Conservation (phyloP, 2,329 filamentous ascomycete genomes). For the Calonectria ilicicola region DNA sequence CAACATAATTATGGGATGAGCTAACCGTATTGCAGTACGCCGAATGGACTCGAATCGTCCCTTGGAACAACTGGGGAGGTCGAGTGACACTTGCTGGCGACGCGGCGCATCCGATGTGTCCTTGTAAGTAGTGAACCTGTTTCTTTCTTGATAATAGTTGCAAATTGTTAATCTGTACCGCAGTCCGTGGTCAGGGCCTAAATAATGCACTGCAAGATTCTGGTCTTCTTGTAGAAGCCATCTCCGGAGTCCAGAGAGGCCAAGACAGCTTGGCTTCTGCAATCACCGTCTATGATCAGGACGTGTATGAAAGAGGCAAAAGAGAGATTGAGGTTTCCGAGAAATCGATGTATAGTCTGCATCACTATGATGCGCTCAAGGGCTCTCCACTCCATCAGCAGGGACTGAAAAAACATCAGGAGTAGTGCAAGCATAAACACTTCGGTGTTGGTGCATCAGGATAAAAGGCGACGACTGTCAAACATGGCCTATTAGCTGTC, state of each 20-base stretch:
- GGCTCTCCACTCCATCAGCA: not conserved
- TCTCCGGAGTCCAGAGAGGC: not conserved
- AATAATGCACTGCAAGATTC: not conserved
- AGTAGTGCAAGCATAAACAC: not conserved
- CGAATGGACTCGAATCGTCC: not conserved
- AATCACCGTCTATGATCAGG: not conserved
- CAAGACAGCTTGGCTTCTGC: not conserved
- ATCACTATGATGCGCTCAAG: not conserved
- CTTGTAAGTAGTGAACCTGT: not conserved
- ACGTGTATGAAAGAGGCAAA: not conserved
- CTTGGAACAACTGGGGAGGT: conserved; percentile 1
- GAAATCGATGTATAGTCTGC: not conserved
- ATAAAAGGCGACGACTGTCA: too few relatives aligned
- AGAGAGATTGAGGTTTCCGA: not conserved
- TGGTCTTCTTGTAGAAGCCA: not conserved
- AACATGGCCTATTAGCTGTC: too few relatives aligned
- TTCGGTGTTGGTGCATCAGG: not conserved
- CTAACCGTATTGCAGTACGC: not conserved
- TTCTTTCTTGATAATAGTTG: too few relatives aligned
- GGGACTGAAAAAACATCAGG: not conserved
- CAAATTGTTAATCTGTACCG: not conserved
- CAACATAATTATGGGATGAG: not conserved
- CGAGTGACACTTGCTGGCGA: not conserved
- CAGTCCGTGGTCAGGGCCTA: not conserved
- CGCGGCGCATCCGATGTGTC: not conserved